Evolutionary conservation across 768 basidiomycete species (phyloP).

Genomic region (Panus rudis): DNA sequence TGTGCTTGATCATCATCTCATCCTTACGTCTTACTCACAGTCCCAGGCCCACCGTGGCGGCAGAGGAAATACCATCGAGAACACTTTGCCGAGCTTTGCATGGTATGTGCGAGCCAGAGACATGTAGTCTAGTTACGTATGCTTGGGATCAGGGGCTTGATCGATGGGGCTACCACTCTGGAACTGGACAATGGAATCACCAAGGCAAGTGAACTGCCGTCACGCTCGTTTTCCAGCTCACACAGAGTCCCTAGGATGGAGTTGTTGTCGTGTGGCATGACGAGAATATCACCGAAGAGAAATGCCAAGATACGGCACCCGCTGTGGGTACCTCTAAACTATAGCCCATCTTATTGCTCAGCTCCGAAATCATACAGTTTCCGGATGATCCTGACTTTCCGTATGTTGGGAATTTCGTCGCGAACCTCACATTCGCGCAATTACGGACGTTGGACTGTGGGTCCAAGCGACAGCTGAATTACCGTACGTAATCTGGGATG

Average conservation of each 20-base stretch:
- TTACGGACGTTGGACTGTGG: slow-evolving; percentile 79
- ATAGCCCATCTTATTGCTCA: background rate
- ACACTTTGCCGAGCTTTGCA: slow-evolving; percentile 66
- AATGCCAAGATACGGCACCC: slow-evolving; percentile 65
- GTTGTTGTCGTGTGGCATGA: slow-evolving; percentile 80
- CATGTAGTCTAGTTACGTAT: background rate
- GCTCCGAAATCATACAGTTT: slow-evolving; percentile 30
- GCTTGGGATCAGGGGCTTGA: slow-evolving; percentile 47
- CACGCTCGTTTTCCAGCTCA: background rate
- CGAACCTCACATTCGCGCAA: slow-evolving; percentile 74
- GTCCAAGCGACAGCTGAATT: slow-evolving; percentile 50
- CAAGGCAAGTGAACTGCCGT: slow-evolving; percentile 34
- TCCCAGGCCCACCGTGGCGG: slow-evolving; percentile 70
- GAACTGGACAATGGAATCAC: slow-evolving; percentile 78
- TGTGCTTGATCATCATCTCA: slow-evolving; percentile 15
- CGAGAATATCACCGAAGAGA: slow-evolving; percentile 50
- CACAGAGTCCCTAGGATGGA: slow-evolving; percentile 53
- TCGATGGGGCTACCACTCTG: slow-evolving; percentile 69
- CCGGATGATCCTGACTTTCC: slow-evolving; percentile 56
- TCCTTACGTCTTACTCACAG: no score
- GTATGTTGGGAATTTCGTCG: slow-evolving; percentile 70
- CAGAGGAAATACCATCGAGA: slow-evolving; percentile 70
- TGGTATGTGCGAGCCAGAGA: slow-evolving; percentile 38
- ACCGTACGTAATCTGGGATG: slow-evolving; percentile 40
- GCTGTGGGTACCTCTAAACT: slow-evolving; percentile 36